Evolutionary conservation across 345 rosid species (phyloP).

Genomic region (Arabis alpina): DNA sequence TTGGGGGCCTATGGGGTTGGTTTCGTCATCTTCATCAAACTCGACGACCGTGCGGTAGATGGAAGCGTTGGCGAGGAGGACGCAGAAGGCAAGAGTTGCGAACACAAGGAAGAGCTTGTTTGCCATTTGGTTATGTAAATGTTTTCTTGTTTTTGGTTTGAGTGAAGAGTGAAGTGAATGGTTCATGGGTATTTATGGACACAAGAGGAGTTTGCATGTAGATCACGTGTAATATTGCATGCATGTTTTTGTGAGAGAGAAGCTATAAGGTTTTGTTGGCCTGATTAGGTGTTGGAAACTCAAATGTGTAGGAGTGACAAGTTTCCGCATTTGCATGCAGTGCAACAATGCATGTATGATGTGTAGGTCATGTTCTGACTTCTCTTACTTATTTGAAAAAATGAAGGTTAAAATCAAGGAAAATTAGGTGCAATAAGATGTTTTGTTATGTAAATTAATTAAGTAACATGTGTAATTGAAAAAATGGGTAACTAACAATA

Average conservation of each 20-base stretch:
- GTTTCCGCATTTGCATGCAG: too few relatives aligned
- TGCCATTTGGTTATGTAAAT: slow-evolving; percentile 20
- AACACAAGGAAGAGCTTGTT: slow-evolving; percentile 40
- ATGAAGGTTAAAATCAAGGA: too few relatives aligned
- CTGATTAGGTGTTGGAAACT: too few relatives aligned
- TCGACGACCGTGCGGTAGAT: slow-evolving; percentile 44
- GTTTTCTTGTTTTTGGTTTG: slow-evolving; percentile 1
- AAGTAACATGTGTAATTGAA: too few relatives aligned
- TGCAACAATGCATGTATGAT: too few relatives aligned
- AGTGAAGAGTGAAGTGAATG: background rate
- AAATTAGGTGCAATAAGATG: too few relatives aligned
- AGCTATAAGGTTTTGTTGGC: too few relatives aligned
- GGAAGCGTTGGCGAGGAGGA: slow-evolving; percentile 46
- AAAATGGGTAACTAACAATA: too few relatives aligned
- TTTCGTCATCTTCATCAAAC: slow-evolving; percentile 31
- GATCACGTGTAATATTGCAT: slow-evolving; percentile 31
- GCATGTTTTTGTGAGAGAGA: background rate
- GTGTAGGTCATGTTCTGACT: too few relatives aligned
- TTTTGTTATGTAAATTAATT: too few relatives aligned
- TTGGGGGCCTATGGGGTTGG: slow-evolving; percentile 18
- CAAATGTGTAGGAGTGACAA: too few relatives aligned
- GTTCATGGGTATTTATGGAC: slow-evolving; percentile 4
- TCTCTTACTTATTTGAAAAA: too few relatives aligned
- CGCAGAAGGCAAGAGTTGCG: slow-evolving; percentile 35
- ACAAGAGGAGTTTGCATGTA: slow-evolving; percentile 18